phyloP scores from a whole-genome alignment of 2,329 filamentous ascomycete species.

The Venturia effusa region DNA sequence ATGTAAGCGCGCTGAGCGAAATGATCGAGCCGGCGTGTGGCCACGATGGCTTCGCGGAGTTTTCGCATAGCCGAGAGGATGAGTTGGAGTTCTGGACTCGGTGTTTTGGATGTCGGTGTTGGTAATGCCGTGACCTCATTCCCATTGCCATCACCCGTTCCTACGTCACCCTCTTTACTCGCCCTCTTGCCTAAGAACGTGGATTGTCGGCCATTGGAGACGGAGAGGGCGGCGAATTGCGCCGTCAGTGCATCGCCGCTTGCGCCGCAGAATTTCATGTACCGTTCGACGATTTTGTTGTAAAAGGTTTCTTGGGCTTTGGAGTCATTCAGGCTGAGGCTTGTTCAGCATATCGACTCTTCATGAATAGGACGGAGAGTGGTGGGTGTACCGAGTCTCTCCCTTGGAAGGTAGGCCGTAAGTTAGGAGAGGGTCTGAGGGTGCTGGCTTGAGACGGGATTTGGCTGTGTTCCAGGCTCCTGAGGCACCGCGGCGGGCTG shows the following conservation, averaged over 20 bases:
- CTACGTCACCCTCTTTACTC: not conserved
- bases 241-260: conserved; percentile 60
- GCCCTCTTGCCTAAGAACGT: conserved; percentile 4
- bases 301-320: conserved; percentile 80
- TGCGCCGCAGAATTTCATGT: conserved; percentile 78
- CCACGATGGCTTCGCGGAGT: conserved; percentile 79
- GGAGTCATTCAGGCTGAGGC: conserved; percentile 42
- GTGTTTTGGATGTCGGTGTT: conserved; percentile 13
- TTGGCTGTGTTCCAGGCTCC: conserved; percentile 40
- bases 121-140: conserved; percentile 12
- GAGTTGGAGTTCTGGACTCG: conserved; percentile 54
- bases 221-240: conserved; percentile 57
- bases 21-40: conserved; percentile 60
- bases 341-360: conserved; percentile 10
- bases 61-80: conserved; percentile 82
- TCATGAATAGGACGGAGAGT: conserved; percentile 8
- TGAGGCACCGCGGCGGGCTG: conserved; percentile 29
- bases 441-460: conserved; percentile 32
- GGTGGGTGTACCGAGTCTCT: conserved; percentile 58
- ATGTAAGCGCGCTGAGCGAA: conserved; percentile 87
- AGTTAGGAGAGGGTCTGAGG: conserved; percentile 65
- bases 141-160: not conserved
- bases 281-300: conserved; percentile 75
- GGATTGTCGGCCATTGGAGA: conserved; percentile 15
- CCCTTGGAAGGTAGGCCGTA: conserved; percentile 87